Conservation (phyloP, 805 yeast species). For the Wickerhamiella siamensis region DNA sequence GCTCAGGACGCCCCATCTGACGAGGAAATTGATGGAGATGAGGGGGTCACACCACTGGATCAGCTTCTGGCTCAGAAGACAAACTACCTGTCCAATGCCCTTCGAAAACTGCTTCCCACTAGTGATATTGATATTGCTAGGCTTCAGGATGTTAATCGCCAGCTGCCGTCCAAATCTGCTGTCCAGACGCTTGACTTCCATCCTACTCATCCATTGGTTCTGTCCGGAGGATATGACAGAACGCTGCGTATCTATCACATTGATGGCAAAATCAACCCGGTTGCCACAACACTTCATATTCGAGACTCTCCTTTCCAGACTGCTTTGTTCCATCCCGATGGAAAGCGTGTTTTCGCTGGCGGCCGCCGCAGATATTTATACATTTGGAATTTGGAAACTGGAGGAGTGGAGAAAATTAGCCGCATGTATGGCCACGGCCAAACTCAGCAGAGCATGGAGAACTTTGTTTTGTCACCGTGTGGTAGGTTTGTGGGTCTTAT, state of each 20-base stretch:
- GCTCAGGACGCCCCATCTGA: constrained; percentile 8
- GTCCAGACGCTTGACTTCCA: constrained; percentile 83
- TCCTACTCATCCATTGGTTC: constrained; percentile 61
- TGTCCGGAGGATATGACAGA: constrained; percentile 88
- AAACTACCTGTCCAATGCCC: constrained; percentile 18
- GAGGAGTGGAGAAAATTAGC: constrained; percentile 67
- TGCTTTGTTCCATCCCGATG: constrained; percentile 47
- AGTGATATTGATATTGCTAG: constrained; percentile 61
- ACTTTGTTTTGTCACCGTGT: constrained; percentile 53
- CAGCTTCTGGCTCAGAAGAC: constrained; percentile 22
- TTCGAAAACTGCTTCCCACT: constrained; percentile 48
- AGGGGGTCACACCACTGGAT: constrained; percentile 24
- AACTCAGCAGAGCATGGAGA: constrained; percentile 75
- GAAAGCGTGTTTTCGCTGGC: constrained; percentile 54
- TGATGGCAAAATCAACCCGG: constrained; percentile 69
- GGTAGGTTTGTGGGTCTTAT: constrained; percentile 61
- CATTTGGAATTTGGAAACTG: constrained; percentile 72
- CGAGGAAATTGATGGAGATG: constrained; percentile 22
- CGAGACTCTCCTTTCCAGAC: constrained; percentile 68
- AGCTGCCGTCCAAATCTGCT: constrained; percentile 56
- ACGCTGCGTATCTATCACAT: constrained; percentile 77
- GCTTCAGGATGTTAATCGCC: constrained; percentile 71
- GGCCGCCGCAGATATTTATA: constrained; percentile 89
- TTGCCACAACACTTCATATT: constrained; percentile 71
- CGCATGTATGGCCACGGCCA: constrained; percentile 85